Conservation (phyloP, 2,329 filamentous ascomycete species). For the Xylaria sp. region DNA sequence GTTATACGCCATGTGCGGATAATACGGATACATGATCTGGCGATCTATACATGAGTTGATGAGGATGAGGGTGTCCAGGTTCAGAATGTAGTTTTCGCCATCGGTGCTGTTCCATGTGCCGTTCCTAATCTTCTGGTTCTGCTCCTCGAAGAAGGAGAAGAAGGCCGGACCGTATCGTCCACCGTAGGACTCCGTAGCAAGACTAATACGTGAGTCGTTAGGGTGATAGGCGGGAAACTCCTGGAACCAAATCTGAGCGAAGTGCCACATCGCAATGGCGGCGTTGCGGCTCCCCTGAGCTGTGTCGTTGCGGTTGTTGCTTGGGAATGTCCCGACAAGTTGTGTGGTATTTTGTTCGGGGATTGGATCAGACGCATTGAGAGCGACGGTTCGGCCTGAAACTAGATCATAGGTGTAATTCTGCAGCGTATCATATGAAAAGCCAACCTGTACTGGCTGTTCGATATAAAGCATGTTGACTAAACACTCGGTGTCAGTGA, state of each 20-base stretch:
- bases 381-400: slow-evolving; percentile 45
- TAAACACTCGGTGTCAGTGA: slow-evolving; percentile 22
- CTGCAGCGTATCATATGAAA: slow-evolving; percentile 69
- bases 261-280: slow-evolving; percentile 69
- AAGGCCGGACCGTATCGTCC: slow-evolving; percentile 51
- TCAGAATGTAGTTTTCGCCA: slow-evolving; percentile 47
- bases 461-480: slow-evolving; percentile 66
- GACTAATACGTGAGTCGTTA: slow-evolving; percentile 65
- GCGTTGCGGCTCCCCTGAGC: slow-evolving; percentile 61
- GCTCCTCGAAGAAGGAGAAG: slow-evolving; percentile 48
- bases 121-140: slow-evolving; percentile 49
- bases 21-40: slow-evolving; percentile 55
- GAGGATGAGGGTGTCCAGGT: slow-evolving; percentile 59
- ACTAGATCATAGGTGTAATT: slow-evolving; percentile 64
- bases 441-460: slow-evolving; percentile 70
- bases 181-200: slow-evolving; percentile 52
- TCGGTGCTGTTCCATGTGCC: slow-evolving; percentile 46
- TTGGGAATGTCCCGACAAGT: slow-evolving; percentile 66
- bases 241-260: slow-evolving; percentile 67
- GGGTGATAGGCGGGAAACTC: slow-evolving; percentile 67
- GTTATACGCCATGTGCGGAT: slow-evolving; percentile 58
- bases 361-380: slow-evolving; percentile 52
- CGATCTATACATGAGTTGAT: slow-evolving; percentile 68
- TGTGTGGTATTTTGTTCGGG: slow-evolving; percentile 54
- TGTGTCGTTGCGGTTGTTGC: slow-evolving; percentile 57